Base-by-base conservation (phyloP, 768 basidiomycete genomes). In the Tricholoma terreum region DNA sequence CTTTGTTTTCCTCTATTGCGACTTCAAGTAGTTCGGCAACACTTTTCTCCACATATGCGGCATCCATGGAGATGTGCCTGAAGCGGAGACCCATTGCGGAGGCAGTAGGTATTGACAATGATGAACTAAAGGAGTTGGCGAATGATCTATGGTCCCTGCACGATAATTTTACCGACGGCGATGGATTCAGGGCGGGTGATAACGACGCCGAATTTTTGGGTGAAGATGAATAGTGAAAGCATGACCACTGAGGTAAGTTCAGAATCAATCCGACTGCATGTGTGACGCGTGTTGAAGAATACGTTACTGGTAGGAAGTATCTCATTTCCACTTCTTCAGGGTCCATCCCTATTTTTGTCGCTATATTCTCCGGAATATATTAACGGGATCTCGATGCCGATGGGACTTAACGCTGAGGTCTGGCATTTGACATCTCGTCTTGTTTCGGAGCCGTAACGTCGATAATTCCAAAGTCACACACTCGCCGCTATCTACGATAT, bases 61-160 rank as follows among this genome's bases (percentile, higher is more conserved):
- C 64, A 14, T 78, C 84, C 49, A 71, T 81, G 4, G 80, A 84
- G 27, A 64, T 64, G 8, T 78, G 77, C 52, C 67, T 75, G 3
- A 73, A 75, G 54, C 77, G 74, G 48, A 77, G 71, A 15, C 65
- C 72, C 38, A 67, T 67, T 34, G 68, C 71, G 19, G 65, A 76
- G 15, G 61, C 64, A 27, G 67, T 74, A 54, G 79, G 77, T 15
- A 69, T 84, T 17, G 80, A 84, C 55, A 58, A 67, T 3, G 88
- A 88, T 58, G 86, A 86, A 4, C 61, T 86, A 53, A 76, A 65
- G 54, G 86, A 86, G 51, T 67, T 89, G 33, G 75, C 69, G 14
- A 81, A 83, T 60, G 79, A 79, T 38, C 63, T 89, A 48, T 87
- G 87, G 86, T 79, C 76, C 17, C 70, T 87, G 27, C 77, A 80